Percentiles rank a stretch among this genome's conserved stretches.
These are phyloP conservation scores for Zymoseptoria pseudotritici DNA, from an alignment of 2,329 filamentous ascomycete species.

Conservation along the genomic window DNA sequence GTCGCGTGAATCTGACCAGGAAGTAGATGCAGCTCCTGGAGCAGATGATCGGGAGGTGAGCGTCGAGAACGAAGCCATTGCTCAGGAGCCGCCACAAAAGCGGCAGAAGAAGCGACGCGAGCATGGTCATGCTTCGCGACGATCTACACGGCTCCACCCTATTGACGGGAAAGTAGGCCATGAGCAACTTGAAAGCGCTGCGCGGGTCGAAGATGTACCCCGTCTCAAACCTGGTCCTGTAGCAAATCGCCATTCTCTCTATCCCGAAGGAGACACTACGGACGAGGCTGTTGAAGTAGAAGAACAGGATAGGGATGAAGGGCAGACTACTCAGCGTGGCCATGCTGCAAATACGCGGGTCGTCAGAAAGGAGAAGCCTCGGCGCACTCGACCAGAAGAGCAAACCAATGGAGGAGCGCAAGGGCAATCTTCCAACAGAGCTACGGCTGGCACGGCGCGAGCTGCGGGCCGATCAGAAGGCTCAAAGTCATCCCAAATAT, in stretches of 20 bases:
- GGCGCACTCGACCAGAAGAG: neutral
- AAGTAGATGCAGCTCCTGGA: no score
- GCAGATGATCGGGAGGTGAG: no score
- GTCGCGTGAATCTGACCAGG: no score
- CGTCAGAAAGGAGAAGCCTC: neutral
- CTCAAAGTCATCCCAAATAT: neutral
- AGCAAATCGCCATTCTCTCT: neutral
- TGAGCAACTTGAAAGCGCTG: no score
- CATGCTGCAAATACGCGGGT: neutral
- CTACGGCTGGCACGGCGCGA: neutral
- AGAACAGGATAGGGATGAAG: neutral
- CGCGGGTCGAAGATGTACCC: no score
- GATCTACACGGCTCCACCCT: neutral
- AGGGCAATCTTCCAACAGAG: neutral
- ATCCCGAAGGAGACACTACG: neutral
- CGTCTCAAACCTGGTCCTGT: neutral
- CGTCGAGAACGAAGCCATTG: no score
- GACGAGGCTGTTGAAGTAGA: neutral
- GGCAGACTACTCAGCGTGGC: neutral
- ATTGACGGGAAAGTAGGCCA: neutral
- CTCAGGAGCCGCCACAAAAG: no score
- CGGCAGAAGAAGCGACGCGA: no score
- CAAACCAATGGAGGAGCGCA: neutral
- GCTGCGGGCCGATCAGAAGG: neutral
- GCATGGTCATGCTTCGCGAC: no score